Base-by-base conservation (phyloP, 2,329 filamentous ascomycete genomes). In the Tolypocladium inflatum region DNA sequence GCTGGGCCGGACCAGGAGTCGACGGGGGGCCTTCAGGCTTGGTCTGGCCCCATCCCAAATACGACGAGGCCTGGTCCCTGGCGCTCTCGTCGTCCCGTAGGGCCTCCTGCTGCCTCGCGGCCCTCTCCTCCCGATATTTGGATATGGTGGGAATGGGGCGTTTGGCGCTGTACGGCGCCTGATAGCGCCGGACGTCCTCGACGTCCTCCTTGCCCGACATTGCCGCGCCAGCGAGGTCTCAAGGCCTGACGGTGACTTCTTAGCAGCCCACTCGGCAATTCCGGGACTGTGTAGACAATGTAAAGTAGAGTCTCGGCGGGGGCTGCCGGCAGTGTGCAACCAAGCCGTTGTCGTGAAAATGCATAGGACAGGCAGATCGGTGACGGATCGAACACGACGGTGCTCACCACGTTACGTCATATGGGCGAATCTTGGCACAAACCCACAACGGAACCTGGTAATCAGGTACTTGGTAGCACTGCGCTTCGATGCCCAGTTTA, bases 91-190 rank as follows among this genome's bases (percentile, higher is more conserved):
- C 65, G 17, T 67, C 68, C 2, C 71, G 65, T 39, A 75, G 61
- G 9, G 73, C 66, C 54, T 76, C 69, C 55, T 73, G 68, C 55
- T 74, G 73, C n/a, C 79, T 69, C 51, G 77, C 74, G 38, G 68
- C 75, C 50, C 73, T 72, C 55, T 79, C 77, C 59, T 80, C 73
- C 30, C 74, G 70, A 59, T 80, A 81, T 53, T 72, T 75, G 48
- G 77, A 74, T 51, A 81, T 71, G 35, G 78, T 82, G 9, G 79
- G 79, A 37, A 79, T 73, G 4, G 75, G 76, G 60, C 76, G 71
- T 13, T 67, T 69, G 41, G 71, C 72, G 55, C 71, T 76, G 62
- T 78, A 78, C 2, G 76, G 76, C 50, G 70, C 67, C 38, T 70
- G 67, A 57, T 74, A 74, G 57, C 73, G 70, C 51, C 70, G 68